These are phyloP conservation scores for Microdochium paspali DNA, from an alignment of 2,329 filamentous ascomycete species.

Conservation along the genomic window DNA sequence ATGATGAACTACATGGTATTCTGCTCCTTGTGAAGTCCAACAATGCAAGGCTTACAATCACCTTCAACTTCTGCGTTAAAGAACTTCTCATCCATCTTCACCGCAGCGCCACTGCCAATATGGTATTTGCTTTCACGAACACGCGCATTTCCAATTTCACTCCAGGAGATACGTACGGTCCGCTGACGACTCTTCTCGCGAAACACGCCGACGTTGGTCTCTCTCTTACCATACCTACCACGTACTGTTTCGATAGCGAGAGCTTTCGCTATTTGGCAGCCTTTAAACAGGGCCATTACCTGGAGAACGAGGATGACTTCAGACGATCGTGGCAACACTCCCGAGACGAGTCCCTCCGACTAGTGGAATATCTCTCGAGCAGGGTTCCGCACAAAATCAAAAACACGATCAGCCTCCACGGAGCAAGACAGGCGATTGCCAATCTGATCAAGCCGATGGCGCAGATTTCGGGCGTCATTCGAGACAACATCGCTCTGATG, in stretches of 20 bases:
- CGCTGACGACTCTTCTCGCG: constrained; percentile 19
- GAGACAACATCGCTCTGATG: constrained; percentile 17
- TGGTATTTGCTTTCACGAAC: constrained; percentile 33
- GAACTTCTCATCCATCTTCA: constrained; percentile 29
- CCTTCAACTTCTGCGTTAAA: constrained; percentile 28
- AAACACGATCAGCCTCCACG: constrained; percentile 27
- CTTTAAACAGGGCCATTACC: constrained; percentile 15
- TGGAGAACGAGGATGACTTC: constrained; percentile 22
- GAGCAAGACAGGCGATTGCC: constrained; percentile 22
- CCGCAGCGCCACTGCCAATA: constrained; percentile 24
- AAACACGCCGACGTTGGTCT: constrained; percentile 20
- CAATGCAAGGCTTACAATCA: constrained; percentile 22
- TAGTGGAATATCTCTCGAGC: constrained; percentile 19
- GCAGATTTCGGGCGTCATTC: constrained; percentile 21
- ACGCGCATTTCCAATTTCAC: constrained; percentile 28
- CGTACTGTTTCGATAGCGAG: constrained; percentile 34
- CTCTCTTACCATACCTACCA: constrained; percentile 16
- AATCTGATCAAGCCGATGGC: constrained; percentile 27
- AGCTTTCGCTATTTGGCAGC: constrained; percentile 31
- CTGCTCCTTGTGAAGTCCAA: constrained; percentile 32
- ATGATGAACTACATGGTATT: constrained; percentile 27
- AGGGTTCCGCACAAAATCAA: constrained; percentile 20
- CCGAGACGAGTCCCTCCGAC: constrained; percentile 15
- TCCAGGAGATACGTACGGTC: constrained; percentile 27
- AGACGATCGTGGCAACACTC: constrained; percentile 26